Evolutionary conservation across 1,139 yeast genomes (phyloP).

Genomic region (Taphrina pruni): DNA sequence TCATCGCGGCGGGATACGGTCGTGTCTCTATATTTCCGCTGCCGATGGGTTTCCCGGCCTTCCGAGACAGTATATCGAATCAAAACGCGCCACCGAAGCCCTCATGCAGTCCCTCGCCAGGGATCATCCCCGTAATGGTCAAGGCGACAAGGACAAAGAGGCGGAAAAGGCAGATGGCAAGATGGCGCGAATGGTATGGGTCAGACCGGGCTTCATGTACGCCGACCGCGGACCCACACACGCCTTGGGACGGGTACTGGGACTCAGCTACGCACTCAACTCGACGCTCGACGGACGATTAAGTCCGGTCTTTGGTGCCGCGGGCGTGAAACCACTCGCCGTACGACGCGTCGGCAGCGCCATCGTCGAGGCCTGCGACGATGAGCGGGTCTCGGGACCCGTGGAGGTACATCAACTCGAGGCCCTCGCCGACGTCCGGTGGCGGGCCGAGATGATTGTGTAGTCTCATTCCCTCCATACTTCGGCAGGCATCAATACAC

Average conservation of each 20-base stretch:
- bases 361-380: conserved; percentile 36
- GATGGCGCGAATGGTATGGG: conserved; percentile 10
- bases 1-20: conserved; percentile 5
- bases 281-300: conserved; percentile 30
- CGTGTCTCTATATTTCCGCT: conserved; percentile 44
- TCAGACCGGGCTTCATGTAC: conserved; percentile 43
- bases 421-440: conserved; percentile 34
- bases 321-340: conserved; percentile 42
- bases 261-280: conserved; percentile 31
- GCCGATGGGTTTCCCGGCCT: conserved; percentile 43
- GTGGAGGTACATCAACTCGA: conserved; percentile 38
- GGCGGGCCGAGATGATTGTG: conserved; percentile 37
- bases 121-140: not conserved
- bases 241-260: conserved; percentile 23
- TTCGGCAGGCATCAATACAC: not conserved
- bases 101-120: not conserved
- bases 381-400: conserved; percentile 15
- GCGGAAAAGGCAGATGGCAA: too few relatives aligned
- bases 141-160: not conserved
- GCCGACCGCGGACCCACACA: conserved; percentile 2
- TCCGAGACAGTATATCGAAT: conserved; percentile 41
- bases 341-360: conserved; percentile 42
- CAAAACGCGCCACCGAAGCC: conserved; percentile 43
- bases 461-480: not conserved
- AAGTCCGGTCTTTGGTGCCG: conserved; percentile 31